phyloP scores from a whole-genome alignment of 1,284 basidiomycete species.

The Phylloporus sp. region DNA sequence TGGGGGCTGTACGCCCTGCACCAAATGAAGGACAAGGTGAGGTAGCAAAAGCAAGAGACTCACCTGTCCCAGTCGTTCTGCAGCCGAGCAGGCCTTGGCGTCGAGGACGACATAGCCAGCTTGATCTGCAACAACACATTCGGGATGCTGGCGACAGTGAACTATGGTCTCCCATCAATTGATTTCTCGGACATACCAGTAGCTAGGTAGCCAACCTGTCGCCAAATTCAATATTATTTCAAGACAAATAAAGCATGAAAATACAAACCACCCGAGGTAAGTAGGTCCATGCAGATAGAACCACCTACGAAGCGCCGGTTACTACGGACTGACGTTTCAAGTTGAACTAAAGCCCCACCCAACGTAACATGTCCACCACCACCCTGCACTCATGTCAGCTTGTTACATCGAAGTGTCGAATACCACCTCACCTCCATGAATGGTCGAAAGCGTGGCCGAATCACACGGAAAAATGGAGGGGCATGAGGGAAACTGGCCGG shows the following conservation, averaged over 20 bases:
- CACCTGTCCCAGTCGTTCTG: conserved; percentile 1
- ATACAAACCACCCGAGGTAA: conserved; percentile 2
- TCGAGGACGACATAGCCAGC: background rate
- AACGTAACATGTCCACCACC: background rate
- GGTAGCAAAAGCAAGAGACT: background rate
- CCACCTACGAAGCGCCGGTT: background rate
- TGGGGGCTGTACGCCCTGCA: background rate
- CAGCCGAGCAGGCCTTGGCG: background rate
- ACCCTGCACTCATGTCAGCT: background rate
- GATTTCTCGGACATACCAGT: background rate
- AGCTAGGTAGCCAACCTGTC: background rate
- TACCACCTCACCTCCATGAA: conserved; percentile 1
- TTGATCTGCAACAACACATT: conserved; percentile 2
- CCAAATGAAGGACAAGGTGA: background rate
- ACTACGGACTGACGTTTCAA: background rate
- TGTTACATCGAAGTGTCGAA: conserved; percentile 7
- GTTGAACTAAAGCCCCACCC: background rate
- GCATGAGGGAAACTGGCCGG: background rate
- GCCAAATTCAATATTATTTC: background rate
- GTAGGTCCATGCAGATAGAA: background rate
- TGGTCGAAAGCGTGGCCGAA: background rate
- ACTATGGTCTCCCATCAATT: background rate
- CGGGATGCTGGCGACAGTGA: background rate
- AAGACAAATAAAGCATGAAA: too few relatives aligned
- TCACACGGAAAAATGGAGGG: conserved; percentile 3